These are phyloP conservation scores for Boletus sensibilis DNA, from an alignment of 768 basidiomycete genomes.

Conservation along the genomic window DNA sequence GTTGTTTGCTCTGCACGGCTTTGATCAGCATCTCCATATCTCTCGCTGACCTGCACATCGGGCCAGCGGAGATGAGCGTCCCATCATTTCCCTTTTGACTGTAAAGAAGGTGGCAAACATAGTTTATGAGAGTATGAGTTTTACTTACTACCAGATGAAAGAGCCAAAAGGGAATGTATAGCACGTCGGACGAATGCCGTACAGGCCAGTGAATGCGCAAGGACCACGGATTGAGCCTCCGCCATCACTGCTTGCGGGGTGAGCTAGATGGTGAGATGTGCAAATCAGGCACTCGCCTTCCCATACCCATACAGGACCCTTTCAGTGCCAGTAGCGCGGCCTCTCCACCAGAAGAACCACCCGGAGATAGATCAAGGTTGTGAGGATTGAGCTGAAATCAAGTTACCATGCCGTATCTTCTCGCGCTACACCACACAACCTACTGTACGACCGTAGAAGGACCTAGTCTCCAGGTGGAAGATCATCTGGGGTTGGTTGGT, in stretches of 20 bases:
- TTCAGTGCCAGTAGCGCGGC: constrained; percentile 46
- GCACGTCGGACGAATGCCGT: constrained; percentile 41
- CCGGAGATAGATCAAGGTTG: constrained; percentile 43
- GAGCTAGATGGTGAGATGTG: not conserved
- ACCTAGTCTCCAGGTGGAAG: constrained; percentile 39
- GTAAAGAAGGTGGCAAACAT: constrained; percentile 10
- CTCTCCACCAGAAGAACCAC: constrained; percentile 57
- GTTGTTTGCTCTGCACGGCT: constrained; percentile 31
- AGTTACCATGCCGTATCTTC: not conserved
- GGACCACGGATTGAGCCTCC: constrained; percentile 44
- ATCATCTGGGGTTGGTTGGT: constrained; percentile 45
- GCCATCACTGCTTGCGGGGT: constrained; percentile 19
- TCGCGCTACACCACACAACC: not conserved
- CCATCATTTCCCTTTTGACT: constrained; percentile 30
- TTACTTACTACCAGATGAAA: constrained; percentile 21
- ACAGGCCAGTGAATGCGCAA: constrained; percentile 37
- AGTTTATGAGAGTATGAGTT: not conserved
- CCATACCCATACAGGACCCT: constrained; percentile 46
- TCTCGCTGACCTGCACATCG: constrained; percentile 30
- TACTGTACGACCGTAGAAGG: constrained; percentile 35
- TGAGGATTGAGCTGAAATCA: constrained; percentile 42
- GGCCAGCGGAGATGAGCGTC: constrained; percentile 12
- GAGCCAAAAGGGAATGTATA: constrained; percentile 27
- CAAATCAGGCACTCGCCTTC: constrained; percentile 31
- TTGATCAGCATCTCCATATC: constrained; percentile 25